These are phyloP conservation scores for Saccharum officinarum DNA, from an alignment of 176 grass and related monocot genomes.

Conservation along the genomic window DNA sequence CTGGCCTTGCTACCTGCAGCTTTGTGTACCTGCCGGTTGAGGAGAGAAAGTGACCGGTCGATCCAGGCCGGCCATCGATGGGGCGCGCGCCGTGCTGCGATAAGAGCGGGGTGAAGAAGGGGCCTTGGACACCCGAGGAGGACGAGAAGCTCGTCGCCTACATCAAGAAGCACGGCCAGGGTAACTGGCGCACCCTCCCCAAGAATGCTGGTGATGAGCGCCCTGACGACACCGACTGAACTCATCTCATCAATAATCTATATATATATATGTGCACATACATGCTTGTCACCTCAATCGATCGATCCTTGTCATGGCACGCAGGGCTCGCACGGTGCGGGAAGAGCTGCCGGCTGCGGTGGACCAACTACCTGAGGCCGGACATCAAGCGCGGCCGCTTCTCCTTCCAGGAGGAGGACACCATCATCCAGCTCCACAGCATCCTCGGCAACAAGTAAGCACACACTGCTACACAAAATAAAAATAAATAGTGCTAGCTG, in stretches of 20 bases:
- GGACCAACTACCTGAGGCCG: constrained; percentile 91
- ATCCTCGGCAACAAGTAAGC: constrained; percentile 97
- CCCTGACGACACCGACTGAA: too few relatives aligned
- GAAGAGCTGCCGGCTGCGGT: constrained; percentile 95
- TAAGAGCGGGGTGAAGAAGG: constrained; percentile 41
- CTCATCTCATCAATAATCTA: too few relatives aligned
- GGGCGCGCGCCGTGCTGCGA: too few relatives aligned
- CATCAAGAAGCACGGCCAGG: constrained; percentile 61
- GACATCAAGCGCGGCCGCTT: constrained; percentile 97
- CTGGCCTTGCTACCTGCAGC: too few relatives aligned
- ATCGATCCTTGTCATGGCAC: too few relatives aligned
- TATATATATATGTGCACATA: too few relatives aligned
- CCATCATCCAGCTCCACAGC: constrained; percentile 95
- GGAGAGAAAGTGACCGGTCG: too few relatives aligned
- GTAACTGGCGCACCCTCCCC: constrained; percentile 52
- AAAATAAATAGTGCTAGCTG: too few relatives aligned
- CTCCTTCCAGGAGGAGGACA: constrained; percentile 97
- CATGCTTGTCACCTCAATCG: too few relatives aligned
- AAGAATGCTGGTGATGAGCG: too few relatives aligned
- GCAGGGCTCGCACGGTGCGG: constrained; percentile 85
- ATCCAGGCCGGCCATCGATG: too few relatives aligned
- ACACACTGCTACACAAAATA: neutral
- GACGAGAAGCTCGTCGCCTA: constrained; percentile 70
- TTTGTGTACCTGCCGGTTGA: too few relatives aligned
- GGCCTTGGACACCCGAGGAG: constrained; percentile 81